phyloP scores from a whole-genome alignment of 2,329 filamentous ascomycete genomes.

The Colletotrichum abscissum region DNA sequence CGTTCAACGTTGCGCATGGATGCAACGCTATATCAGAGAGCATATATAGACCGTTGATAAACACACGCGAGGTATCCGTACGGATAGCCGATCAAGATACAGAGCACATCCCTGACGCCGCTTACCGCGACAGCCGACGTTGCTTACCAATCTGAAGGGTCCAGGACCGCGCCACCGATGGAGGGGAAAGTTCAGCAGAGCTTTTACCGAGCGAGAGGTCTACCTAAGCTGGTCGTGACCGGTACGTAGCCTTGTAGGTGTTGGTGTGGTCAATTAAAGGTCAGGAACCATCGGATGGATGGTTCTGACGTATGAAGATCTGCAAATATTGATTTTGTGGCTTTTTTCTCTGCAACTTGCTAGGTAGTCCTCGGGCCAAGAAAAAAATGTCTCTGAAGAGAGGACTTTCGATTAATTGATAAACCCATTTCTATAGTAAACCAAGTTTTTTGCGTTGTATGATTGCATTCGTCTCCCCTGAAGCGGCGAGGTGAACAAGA shows the following conservation, averaged over 20 bases:
- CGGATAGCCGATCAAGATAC: conserved; percentile 9
- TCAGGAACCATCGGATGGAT: neutral
- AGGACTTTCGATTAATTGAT: neutral
- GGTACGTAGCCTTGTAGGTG: too few relatives aligned
- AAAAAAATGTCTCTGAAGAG: neutral
- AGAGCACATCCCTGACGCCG: neutral
- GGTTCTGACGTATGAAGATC: conserved; percentile 11
- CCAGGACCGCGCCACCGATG: neutral
- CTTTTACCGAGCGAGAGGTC: neutral
- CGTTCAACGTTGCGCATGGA: neutral
- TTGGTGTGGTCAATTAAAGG: neutral
- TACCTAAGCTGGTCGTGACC: too few relatives aligned
- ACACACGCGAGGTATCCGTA: neutral
- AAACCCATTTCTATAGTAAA: neutral
- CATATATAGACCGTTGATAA: neutral
- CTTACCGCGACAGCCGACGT: conserved; percentile 14
- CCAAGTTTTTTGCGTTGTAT: conserved; percentile 9
- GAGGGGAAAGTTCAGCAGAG: neutral
- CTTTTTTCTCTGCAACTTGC: too few relatives aligned
- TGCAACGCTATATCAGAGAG: neutral
- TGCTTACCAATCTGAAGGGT: conserved; percentile 14
- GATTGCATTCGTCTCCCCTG: neutral
- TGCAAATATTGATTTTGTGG: conserved; percentile 5
- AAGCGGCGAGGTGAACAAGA: neutral
- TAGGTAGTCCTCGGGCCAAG: conserved; percentile 1